These are phyloP conservation scores for Neolentinus lepideus DNA, from an alignment of 1,284 basidiomycete genomes.

Conservation along the genomic window DNA sequence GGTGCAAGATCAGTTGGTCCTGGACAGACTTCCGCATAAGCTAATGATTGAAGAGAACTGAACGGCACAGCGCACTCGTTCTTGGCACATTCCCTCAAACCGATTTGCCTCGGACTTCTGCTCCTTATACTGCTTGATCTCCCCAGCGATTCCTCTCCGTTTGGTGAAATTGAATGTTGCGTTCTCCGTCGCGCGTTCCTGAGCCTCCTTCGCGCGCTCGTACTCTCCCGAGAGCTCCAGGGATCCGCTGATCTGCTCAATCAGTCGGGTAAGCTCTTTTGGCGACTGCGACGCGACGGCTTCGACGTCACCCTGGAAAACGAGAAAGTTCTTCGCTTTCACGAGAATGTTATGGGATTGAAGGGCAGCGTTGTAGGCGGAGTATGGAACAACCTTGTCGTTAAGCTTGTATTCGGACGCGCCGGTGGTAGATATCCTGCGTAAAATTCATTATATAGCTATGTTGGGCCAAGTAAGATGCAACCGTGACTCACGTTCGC, in stretches of 20 bases:
- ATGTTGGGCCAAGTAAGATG: not conserved
- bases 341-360: slow-evolving; percentile 92
- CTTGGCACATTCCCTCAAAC: slow-evolving; percentile 74
- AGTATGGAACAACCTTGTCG: slow-evolving; percentile 70
- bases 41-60: not conserved
- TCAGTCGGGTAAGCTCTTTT: slow-evolving; percentile 82
- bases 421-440: slow-evolving; percentile 80
- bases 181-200: slow-evolving; percentile 88
- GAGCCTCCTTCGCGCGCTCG: slow-evolving; percentile 80
- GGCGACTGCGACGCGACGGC: slow-evolving; percentile 95
- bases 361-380: slow-evolving; percentile 81
- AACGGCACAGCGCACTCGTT: slow-evolving; percentile 48
- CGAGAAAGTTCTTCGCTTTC: slow-evolving; percentile 98
- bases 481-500: slow-evolving; percentile 62
- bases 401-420: slow-evolving; percentile 88
- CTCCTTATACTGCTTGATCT: slow-evolving; percentile 97
- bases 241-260: slow-evolving; percentile 95
- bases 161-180: slow-evolving; percentile 94
- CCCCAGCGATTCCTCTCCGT: slow-evolving; percentile 86
- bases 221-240: slow-evolving; percentile 87
- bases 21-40: slow-evolving; percentile 20
- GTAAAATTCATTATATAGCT: slow-evolving; percentile 3
- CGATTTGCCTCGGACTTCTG: slow-evolving; percentile 92
- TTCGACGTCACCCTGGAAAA: slow-evolving; percentile 99
- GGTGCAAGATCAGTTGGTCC: slow-evolving; percentile 78